These are phyloP conservation scores for Mikania micrantha DNA, from an alignment of 129 eudicot genomes.

Conservation along the genomic window DNA sequence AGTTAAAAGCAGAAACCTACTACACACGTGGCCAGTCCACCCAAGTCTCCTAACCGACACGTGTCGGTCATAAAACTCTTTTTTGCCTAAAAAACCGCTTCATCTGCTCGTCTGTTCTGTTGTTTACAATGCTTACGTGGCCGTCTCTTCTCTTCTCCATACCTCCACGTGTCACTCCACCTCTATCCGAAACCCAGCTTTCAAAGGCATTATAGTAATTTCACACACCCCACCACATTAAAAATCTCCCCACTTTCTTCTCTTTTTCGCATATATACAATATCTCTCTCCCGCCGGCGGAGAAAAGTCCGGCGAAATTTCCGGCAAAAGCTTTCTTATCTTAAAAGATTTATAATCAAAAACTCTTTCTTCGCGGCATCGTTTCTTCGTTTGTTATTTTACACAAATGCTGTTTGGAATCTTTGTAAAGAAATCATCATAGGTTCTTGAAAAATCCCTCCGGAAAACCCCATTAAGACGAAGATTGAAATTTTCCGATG, in stretches of 20 bases:
- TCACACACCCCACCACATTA: neutral
- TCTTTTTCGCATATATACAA: constrained; percentile 1
- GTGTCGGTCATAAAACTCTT: constrained; percentile 11
- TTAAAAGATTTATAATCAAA: too few relatives aligned
- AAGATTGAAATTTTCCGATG: constrained; percentile 7
- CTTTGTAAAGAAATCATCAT: neutral
- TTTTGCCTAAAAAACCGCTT: constrained; percentile 7
- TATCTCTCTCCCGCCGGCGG: constrained; percentile 26
- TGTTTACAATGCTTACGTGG: constrained; percentile 15
- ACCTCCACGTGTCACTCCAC: constrained; percentile 22
- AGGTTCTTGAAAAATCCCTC: neutral
- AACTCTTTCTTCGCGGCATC: too few relatives aligned
- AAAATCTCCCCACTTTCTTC: constrained; percentile 29
- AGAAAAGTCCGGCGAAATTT: constrained; percentile 25
- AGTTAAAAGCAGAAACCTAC: constrained; percentile 12
- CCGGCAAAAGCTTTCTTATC: neutral
- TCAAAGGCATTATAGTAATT: constrained; percentile 2
- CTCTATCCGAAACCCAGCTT: neutral
- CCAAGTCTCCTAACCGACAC: constrained; percentile 8
- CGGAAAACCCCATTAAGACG: too few relatives aligned
- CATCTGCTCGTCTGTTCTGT: constrained; percentile 5
- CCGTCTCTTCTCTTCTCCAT: neutral
- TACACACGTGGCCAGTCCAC: constrained; percentile 15
- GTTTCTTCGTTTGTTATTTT: too few relatives aligned
- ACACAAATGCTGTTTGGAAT: neutral